Conservation (phyloP, 345 rosid species). For the Hibiscus tridactylites region DNA sequence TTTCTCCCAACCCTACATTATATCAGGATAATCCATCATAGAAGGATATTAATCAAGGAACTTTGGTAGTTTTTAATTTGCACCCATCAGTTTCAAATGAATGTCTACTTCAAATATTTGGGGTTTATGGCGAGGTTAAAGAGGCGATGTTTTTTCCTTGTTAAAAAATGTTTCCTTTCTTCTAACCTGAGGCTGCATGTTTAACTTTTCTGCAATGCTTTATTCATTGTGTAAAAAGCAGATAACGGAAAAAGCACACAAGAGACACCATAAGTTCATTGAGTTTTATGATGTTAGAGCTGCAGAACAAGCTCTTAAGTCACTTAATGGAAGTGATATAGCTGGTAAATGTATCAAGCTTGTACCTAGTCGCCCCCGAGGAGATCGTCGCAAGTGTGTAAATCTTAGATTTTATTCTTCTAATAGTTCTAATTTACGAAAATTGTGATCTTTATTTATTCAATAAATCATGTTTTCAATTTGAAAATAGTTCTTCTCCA, state of each 20-base stretch:
- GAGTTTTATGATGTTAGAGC: conserved; percentile 76
- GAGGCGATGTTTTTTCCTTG: conserved; percentile 37
- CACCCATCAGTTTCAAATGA: conserved; percentile 67
- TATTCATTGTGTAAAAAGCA: conserved; percentile 27
- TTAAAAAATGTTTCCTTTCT: background rate
- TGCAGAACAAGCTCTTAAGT: conserved; percentile 68
- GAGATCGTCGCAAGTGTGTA: conserved; percentile 56
- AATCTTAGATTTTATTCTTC: conserved; percentile 7
- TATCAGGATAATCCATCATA: conserved; percentile 68
- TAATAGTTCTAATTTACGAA: background rate
- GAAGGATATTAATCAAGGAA: conserved; percentile 73
- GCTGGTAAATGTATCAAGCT: conserved; percentile 82
- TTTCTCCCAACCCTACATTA: background rate
- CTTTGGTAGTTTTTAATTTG: conserved; percentile 68
- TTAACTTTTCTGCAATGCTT: conserved; percentile 20
- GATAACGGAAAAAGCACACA: conserved; percentile 80
- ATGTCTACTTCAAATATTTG: conserved; percentile 60
- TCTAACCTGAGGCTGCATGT: background rate
- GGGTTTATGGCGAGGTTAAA: conserved; percentile 68
- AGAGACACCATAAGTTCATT: conserved; percentile 73
- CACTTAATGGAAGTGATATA: conserved; percentile 55
- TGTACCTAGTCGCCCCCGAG: conserved; percentile 82
- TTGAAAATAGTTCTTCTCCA: background rate
- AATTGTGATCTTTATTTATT: background rate
- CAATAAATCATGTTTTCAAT: background rate